Evolutionary conservation across 148 eudicot species (phyloP).

Genomic region (Chenopodium berlandieri): DNA sequence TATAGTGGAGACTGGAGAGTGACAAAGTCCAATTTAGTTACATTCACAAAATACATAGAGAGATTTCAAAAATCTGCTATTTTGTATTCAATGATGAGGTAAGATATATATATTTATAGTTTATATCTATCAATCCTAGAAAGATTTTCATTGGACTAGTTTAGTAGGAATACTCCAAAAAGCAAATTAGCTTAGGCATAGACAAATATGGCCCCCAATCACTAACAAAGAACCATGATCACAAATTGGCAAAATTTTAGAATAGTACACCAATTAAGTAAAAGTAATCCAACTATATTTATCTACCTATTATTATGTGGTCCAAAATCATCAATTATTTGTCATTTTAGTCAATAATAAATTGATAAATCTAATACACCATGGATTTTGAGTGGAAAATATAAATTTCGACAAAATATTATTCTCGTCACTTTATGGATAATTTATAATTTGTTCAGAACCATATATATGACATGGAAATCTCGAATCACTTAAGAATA

Average conservation of each 20-base stretch:
- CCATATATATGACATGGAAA: neutral
- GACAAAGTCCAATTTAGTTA: conserved; percentile 10
- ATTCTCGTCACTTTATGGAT: no score
- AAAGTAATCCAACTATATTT: neutral
- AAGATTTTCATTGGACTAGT: conserved; percentile 28
- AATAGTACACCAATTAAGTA: conserved; percentile 11
- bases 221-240: conserved; percentile 30
- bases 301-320: neutral
- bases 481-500: neutral
- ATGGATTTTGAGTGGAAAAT: no score
- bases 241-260: conserved; percentile 20
- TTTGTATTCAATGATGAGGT: conserved; percentile 26
- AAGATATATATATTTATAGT: neutral
- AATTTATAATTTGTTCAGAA: no score
- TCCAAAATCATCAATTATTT: neutral
- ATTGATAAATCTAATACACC: no score
- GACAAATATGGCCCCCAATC: conserved; percentile 22
- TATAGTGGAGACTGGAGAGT: neutral
- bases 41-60: neutral
- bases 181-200: conserved; percentile 4
- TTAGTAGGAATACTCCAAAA: neutral
- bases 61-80: conserved; percentile 21
- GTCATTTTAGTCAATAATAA: neutral
- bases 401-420: no score
- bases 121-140: conserved; percentile 12